phyloP scores from a whole-genome alignment of 2,329 filamentous ascomycete species.

The Phyllosticta paracitricarpa region DNA sequence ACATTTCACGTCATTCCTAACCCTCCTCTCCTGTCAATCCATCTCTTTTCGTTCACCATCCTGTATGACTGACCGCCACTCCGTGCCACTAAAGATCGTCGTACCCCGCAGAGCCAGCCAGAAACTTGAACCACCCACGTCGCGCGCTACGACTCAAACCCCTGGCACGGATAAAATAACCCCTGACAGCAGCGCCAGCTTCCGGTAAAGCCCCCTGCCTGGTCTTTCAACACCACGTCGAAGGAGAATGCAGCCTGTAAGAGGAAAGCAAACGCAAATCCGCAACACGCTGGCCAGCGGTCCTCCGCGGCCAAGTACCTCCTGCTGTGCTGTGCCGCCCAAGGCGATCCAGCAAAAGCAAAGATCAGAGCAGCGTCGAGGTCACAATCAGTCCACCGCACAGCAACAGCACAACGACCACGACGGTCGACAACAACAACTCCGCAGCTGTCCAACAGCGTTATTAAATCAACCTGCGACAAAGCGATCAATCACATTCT shows the following conservation, averaged over 20 bases:
- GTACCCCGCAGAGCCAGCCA: neutral
- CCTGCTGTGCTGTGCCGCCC: no score
- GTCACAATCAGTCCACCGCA: neutral
- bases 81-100: neutral
- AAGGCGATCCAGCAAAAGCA: no score
- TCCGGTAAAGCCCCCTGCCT: neutral
- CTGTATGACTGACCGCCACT: neutral
- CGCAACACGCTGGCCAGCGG: neutral
- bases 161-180: neutral
- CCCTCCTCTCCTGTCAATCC: neutral
- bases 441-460: no score
- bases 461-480: neutral
- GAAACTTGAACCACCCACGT: neutral
- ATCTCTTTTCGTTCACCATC: neutral
- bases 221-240: neutral
- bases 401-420: neutral
- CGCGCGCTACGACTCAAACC: neutral
- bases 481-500: neutral
- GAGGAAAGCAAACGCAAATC: neutral
- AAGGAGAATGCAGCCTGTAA: neutral
- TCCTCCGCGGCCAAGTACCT: no score
- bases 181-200: neutral
- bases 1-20: neutral
- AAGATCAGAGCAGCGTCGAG: neutral
- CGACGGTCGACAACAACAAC: no score